Evolutionary conservation across 2,329 filamentous ascomycete species (phyloP).

Genomic region (Escovopsis sp.): DNA sequence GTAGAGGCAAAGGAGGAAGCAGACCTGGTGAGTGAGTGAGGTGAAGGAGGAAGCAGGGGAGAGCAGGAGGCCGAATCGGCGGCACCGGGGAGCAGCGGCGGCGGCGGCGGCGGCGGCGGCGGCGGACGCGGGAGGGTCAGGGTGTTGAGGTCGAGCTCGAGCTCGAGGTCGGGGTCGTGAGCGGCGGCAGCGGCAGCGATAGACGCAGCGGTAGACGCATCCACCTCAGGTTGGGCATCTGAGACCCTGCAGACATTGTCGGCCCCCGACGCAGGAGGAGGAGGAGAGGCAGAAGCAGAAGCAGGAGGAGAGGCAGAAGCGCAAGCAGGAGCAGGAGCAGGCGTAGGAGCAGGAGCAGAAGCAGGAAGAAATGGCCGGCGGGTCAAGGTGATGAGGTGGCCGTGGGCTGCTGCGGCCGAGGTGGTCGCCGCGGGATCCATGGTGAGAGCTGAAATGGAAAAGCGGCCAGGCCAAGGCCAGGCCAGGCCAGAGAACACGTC

Average conservation of each 20-base stretch:
- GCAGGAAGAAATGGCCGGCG: constrained; percentile 14
- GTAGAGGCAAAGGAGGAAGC: neutral
- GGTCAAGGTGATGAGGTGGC: constrained; percentile 20
- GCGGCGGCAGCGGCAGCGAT: constrained; percentile 1
- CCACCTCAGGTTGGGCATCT: constrained; percentile 14
- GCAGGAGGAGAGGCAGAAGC: constrained; percentile 3
- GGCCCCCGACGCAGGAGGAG: neutral
- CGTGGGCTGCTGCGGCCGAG: constrained; percentile 13
- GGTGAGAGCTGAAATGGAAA: constrained; percentile 1
- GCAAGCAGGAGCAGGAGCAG: neutral
- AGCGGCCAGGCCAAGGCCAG: too few species aligned
- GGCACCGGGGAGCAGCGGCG: neutral
- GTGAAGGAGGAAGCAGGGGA: neutral
- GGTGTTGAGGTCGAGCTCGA: constrained; percentile 2
- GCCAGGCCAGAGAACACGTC: constrained; percentile 1
- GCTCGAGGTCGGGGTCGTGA: constrained; percentile 3
- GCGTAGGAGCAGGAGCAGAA: constrained; percentile 1
- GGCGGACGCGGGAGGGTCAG: constrained; percentile 2
- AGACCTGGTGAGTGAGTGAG: neutral
- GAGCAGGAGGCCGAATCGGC: constrained; percentile 1
- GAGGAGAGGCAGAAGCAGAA: constrained; percentile 1
- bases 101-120: neutral
- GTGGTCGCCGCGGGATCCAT: neutral
- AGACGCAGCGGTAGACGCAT: too few species aligned
- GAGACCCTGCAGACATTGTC: neutral